A percentile compares a stretch with the other conserved stretches of the same genome.
phyloP scores from a whole-genome alignment of 2,329 filamentous ascomycete species.

The Xylariaceae sp. region DNA sequence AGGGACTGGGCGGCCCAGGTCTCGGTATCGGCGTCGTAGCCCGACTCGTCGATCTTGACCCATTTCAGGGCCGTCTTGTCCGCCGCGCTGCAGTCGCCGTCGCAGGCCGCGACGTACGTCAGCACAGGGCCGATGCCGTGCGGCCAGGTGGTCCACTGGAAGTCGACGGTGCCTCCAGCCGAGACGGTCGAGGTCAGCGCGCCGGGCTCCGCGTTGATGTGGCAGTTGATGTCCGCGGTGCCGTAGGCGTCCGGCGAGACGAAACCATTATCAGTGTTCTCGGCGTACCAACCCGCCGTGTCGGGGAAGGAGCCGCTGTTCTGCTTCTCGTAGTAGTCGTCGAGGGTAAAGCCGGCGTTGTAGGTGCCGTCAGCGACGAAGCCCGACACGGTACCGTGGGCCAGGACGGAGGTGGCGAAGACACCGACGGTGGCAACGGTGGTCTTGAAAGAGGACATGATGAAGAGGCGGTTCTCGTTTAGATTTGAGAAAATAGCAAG shows the following conservation, averaged over 20 bases:
- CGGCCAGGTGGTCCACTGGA: constrained; percentile 29
- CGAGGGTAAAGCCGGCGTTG: constrained; percentile 11
- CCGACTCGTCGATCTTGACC: constrained; percentile 25
- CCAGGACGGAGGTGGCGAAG: constrained; percentile 4
- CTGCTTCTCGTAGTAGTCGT: constrained; percentile 7
- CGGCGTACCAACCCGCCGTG: constrained; percentile 21
- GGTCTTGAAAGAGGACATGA: constrained; percentile 6
- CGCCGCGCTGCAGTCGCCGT: constrained; percentile 2
- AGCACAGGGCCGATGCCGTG: constrained; percentile 29
- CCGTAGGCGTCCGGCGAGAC: constrained; percentile 29
- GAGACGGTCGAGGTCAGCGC: constrained; percentile 13
- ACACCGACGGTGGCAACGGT: constrained; percentile 4
- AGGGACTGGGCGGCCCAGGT: constrained; percentile 33
- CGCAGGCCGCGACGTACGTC: constrained; percentile 30
- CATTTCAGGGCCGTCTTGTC: constrained; percentile 14
- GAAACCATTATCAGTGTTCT: constrained; percentile 34
- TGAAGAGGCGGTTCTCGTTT: too few species aligned
- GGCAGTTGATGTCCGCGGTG: constrained; percentile 32
- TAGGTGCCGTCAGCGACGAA: constrained; percentile 10
- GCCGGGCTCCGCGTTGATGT: constrained; percentile 26
- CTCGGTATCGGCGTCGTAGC: constrained; percentile 22
- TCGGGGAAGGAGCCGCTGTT: constrained; percentile 4
- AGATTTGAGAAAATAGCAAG: too few species aligned
- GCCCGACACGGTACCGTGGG: constrained; percentile 8
- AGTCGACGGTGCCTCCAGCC: constrained; percentile 25